phyloP scores from a whole-genome alignment of 2,329 filamentous ascomycete species.

The Apiospora hydei region DNA sequence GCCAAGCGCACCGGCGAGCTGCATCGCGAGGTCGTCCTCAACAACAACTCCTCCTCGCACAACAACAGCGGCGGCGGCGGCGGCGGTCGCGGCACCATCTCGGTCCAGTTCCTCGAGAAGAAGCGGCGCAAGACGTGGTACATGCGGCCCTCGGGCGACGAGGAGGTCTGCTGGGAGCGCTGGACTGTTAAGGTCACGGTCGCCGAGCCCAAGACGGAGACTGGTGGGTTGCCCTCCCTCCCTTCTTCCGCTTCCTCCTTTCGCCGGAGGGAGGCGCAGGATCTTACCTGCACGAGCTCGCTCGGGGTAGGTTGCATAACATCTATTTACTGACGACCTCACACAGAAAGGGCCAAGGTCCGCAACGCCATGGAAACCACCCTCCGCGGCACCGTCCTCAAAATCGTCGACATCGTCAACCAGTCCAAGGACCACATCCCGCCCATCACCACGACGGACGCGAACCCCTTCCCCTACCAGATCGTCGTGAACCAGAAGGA shows the following conservation, averaged over 20 bases:
- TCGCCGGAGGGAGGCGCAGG: neutral
- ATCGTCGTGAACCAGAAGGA: slow-evolving; percentile 87
- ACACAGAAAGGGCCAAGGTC: slow-evolving; percentile 82
- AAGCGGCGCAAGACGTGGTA: slow-evolving; percentile 82
- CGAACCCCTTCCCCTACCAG: slow-evolving; percentile 94
- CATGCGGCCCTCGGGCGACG: slow-evolving; percentile 69
- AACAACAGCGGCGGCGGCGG: neutral
- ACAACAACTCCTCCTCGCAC: slow-evolving; percentile 47
- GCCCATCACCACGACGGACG: slow-evolving; percentile 89
- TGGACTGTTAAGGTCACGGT: slow-evolving; percentile 96
- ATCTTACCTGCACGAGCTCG: too few species aligned
- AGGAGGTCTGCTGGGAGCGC: slow-evolving; percentile 96
- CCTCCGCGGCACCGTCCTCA: slow-evolving; percentile 84
- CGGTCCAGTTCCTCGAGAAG: slow-evolving; percentile 95
- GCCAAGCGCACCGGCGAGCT: slow-evolving; percentile 84
- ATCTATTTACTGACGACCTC: neutral
- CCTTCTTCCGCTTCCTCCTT: neutral
- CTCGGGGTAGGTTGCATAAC: too few species aligned
- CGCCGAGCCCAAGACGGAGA: slow-evolving; percentile 86
- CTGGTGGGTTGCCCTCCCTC: slow-evolving; percentile 64
- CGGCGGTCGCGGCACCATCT: slow-evolving; percentile 67
- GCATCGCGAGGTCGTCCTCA: slow-evolving; percentile 76
- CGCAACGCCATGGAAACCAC: slow-evolving; percentile 91
- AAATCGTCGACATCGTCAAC: slow-evolving; percentile 88
- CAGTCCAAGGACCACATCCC: slow-evolving; percentile 94